Evolutionary conservation across 140 eudicot species (phyloP).

Genomic region (Oenanthe javanica): DNA sequence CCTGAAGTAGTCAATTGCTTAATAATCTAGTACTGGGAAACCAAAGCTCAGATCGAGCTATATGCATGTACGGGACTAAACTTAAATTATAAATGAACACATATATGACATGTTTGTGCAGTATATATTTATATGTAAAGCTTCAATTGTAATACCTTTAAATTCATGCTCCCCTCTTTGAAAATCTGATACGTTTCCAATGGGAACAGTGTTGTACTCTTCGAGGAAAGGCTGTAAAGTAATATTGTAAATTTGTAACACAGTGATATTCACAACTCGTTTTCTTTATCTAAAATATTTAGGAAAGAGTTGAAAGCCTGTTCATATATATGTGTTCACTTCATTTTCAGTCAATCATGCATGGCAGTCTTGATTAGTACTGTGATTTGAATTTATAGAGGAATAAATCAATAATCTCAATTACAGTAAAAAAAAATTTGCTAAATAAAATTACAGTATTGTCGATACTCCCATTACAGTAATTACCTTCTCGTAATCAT

Average conservation of each 20-base stretch:
- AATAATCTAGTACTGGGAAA: background rate
- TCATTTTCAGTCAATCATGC: background rate
- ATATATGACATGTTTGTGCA: too few relatives aligned
- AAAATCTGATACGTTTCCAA: conserved; percentile 38
- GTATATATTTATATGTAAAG: background rate
- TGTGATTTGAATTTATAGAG: background rate
- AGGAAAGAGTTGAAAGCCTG: background rate
- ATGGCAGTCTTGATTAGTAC: background rate
- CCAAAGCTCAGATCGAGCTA: background rate
- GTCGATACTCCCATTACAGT: too few relatives aligned
- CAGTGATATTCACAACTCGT: background rate
- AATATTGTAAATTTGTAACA: background rate
- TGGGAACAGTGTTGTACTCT: conserved; percentile 55
- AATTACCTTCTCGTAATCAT: conserved; percentile 50
- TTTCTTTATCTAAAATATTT: background rate
- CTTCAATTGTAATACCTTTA: conserved; percentile 31
- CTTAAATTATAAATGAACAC: background rate
- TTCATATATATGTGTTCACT: background rate
- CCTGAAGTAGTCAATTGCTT: conserved; percentile 30
- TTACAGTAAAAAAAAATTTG: too few relatives aligned
- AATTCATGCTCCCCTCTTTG: conserved; percentile 30
- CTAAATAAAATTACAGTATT: too few relatives aligned
- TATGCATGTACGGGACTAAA: background rate
- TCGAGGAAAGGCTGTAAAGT: conserved; percentile 43
- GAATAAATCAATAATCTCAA: too few relatives aligned